Percentiles rank a stretch among this genome's conserved stretches.
Evolutionary conservation across 495 filamentous ascomycete species (phyloP).

Genomic region (Tuber borchii): DNA sequence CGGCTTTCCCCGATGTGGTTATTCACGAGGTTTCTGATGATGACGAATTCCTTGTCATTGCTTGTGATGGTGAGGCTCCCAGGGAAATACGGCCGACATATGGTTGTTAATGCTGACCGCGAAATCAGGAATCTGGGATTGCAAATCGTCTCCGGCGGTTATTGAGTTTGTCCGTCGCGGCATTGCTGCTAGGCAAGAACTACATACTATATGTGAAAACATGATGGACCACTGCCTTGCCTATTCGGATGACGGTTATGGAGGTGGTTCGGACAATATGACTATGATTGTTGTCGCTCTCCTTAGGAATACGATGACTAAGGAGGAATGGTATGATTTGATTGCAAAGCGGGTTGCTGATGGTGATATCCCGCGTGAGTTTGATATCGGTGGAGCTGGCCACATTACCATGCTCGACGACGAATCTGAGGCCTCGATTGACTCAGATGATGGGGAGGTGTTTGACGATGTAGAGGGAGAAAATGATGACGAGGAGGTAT

Average conservation of each 20-base stretch:
- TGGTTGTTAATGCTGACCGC: slow-evolving; percentile 40
- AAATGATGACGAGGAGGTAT: slow-evolving; percentile 30
- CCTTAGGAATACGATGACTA: slow-evolving; percentile 70
- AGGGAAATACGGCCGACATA: background rate
- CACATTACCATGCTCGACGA: too few relatives aligned
- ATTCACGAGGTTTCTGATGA: slow-evolving; percentile 84
- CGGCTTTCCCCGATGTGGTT: slow-evolving; percentile 87
- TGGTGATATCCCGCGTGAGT: slow-evolving; percentile 81
- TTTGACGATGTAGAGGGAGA: slow-evolving; percentile 57
- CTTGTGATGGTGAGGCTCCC: slow-evolving; percentile 76
- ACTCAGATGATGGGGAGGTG: slow-evolving; percentile 81
- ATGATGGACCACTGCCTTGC: slow-evolving; percentile 99
- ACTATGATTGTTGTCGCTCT: slow-evolving; percentile 90
- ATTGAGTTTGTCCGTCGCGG: slow-evolving; percentile 93
- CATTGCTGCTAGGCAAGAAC: slow-evolving; percentile 87
- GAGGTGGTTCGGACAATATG: slow-evolving; percentile 95
- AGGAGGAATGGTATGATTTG: slow-evolving; percentile 96
- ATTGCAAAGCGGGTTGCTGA: slow-evolving; percentile 89
- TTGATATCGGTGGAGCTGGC: too few relatives aligned
- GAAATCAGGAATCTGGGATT: slow-evolving; percentile 89
- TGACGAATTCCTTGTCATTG: slow-evolving; percentile 94
- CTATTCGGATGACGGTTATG: slow-evolving; percentile 82
- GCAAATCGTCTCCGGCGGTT: slow-evolving; percentile 94
- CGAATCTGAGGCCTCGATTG: slow-evolving; percentile 64
- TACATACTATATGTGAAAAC: slow-evolving; percentile 93